Conservation (phyloP, 306 rosid species). For the Trichosanthes cucumerina region DNA sequence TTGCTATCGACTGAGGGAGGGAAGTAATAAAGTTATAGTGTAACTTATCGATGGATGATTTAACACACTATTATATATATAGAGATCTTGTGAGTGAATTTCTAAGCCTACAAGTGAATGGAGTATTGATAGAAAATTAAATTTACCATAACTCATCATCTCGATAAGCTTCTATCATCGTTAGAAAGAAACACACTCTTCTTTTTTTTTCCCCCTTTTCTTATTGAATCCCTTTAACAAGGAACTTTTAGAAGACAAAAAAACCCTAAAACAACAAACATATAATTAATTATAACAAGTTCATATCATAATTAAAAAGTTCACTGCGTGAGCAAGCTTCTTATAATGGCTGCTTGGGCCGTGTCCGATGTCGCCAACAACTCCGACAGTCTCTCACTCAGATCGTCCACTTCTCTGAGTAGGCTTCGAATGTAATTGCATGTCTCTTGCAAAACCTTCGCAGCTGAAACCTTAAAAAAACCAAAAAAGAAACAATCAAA, state of each 20-base stretch:
- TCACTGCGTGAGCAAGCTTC: background rate
- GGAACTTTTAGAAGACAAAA: background rate
- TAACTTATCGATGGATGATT: too few species aligned
- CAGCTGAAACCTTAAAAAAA: background rate
- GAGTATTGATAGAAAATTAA: too few species aligned
- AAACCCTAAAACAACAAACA: background rate
- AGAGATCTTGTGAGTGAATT: too few species aligned
- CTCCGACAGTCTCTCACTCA: background rate
- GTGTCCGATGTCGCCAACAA: background rate
- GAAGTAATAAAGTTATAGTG: too few species aligned
- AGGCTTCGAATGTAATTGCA: background rate
- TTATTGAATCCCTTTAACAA: too few species aligned
- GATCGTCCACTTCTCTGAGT: background rate
- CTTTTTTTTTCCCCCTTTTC: too few species aligned
- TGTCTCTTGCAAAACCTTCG: background rate
- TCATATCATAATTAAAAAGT: background rate
- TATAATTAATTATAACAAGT: background rate
- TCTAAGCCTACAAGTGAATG: too few species aligned
- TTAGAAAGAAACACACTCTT: too few species aligned
- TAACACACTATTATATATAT: too few species aligned
- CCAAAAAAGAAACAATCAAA: background rate
- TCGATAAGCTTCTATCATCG: background rate
- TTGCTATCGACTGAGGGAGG: too few species aligned
- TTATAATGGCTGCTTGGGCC: background rate
- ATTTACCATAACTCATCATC: too few species aligned